These are phyloP conservation scores for Botryotinia narcissicola DNA, from an alignment of 2,329 filamentous ascomycete genomes.

Conservation along the genomic window DNA sequence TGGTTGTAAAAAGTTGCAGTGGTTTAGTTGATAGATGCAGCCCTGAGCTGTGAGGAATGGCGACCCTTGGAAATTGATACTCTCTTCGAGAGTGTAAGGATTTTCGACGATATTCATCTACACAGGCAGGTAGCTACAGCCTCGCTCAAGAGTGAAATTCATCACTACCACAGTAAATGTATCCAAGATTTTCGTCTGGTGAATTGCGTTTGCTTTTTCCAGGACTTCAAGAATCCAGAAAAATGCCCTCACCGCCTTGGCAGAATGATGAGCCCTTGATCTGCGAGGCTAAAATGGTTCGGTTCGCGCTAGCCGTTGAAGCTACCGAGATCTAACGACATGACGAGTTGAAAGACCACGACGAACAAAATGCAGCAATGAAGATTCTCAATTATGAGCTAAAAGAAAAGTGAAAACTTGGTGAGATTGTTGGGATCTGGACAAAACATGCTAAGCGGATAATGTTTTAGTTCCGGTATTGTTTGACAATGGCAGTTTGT, in stretches of 20 bases:
- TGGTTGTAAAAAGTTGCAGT: not conserved
- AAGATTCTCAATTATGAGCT: not conserved
- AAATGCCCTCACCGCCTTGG: not conserved
- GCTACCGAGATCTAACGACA: not conserved
- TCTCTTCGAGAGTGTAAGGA: too few relatives aligned
- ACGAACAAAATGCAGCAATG: too few relatives aligned
- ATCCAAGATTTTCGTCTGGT: not conserved
- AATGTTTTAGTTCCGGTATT: too few relatives aligned
- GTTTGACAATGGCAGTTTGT: not conserved
- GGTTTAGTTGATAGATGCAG: not conserved
- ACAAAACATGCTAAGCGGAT: not conserved
- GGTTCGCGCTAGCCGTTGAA: not conserved
- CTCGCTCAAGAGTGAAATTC: not conserved
- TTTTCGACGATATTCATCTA: too few relatives aligned
- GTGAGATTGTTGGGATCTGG: not conserved
- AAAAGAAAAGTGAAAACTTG: not conserved
- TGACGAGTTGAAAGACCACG: not conserved
- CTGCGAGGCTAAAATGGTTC: not conserved
- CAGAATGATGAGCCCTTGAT: not conserved
- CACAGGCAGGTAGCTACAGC: not conserved
- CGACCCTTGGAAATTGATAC: too few relatives aligned
- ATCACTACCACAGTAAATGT: not conserved
- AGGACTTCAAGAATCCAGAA: not conserved
- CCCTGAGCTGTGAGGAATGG: not conserved
- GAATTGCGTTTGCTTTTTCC: not conserved